phyloP scores from a whole-genome alignment of 2,329 filamentous ascomycete genomes.

The Cercospora zeina region DNA sequence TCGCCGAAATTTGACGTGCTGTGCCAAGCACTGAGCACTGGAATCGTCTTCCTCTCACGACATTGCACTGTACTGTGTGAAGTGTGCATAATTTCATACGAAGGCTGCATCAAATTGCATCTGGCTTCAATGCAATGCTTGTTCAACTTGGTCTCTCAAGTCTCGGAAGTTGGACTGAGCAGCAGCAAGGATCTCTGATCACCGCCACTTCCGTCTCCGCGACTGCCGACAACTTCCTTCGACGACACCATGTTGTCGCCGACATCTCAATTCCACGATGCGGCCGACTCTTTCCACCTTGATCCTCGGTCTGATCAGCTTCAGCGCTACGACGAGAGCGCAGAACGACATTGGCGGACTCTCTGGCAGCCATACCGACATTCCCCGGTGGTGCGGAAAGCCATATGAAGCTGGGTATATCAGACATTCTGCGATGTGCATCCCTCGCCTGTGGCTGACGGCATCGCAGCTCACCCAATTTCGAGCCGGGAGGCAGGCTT shows the following conservation, averaged over 20 bases:
- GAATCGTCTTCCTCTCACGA: not conserved
- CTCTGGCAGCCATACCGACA: conserved; percentile 40
- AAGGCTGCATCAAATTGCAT: not conserved
- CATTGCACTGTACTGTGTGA: not conserved
- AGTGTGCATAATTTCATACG: no score
- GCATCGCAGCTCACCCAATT: conserved; percentile 47
- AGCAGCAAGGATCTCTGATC: not conserved
- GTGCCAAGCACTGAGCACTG: not conserved
- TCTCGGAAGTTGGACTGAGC: not conserved
- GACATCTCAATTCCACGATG: not conserved
- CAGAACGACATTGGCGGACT: conserved; percentile 28
- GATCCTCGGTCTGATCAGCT: not conserved
- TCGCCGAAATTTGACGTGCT: not conserved
- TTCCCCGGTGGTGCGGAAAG: conserved; percentile 54
- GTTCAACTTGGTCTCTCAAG: no score
- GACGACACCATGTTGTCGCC: not conserved
- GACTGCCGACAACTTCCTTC: not conserved
- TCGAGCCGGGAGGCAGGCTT: conserved; percentile 53
- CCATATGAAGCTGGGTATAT: conserved; percentile 41
- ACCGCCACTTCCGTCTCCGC: not conserved
- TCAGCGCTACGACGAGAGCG: not conserved
- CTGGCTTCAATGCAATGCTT: not conserved
- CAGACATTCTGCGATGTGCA: no score
- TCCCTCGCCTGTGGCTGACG: not conserved
- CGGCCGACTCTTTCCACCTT: no score